Conservation (phyloP, 202 grass and related monocot species). For the Zoysia matrella region DNA sequence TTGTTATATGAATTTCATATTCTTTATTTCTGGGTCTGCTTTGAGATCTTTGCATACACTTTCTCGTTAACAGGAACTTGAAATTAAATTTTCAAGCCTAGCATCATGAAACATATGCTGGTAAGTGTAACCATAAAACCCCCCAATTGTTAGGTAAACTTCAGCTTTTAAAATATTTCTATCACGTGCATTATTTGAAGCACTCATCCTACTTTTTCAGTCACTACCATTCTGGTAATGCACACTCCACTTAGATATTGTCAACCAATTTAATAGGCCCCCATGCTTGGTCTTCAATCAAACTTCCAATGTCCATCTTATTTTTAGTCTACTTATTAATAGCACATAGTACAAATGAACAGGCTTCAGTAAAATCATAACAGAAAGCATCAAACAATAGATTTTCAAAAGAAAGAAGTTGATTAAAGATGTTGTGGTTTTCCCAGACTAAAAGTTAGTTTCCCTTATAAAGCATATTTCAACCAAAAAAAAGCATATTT, state of each 20-base stretch:
- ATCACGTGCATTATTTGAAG: conserved; percentile 42
- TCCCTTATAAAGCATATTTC: conserved; percentile 24
- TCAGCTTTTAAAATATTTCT: conserved; percentile 37
- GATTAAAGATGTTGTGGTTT: neutral
- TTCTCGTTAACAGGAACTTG: conserved; percentile 5
- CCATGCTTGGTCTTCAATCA: conserved; percentile 44
- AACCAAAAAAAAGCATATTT: conserved; percentile 9
- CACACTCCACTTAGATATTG: conserved; percentile 47
- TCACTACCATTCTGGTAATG: conserved; percentile 41
- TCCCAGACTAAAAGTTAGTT: neutral
- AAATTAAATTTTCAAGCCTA: conserved; percentile 13
- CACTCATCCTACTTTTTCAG: conserved; percentile 52
- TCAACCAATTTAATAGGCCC: conserved; percentile 44
- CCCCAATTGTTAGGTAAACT: conserved; percentile 43
- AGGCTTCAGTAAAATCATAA: neutral
- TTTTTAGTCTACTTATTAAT: conserved; percentile 12
- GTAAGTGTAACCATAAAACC: conserved; percentile 21
- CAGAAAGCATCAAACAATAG: conserved; percentile 2
- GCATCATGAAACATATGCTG: conserved; percentile 29
- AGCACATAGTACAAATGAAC: neutral
- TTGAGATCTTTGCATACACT: neutral
- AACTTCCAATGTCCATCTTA: conserved; percentile 27
- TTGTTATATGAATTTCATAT: neutral
- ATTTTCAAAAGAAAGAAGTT: neutral
- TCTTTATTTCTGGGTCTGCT: neutral